phyloP scores from a whole-genome alignment of 352 stramenopile genomes.

The Phytophthora pini region DNA sequence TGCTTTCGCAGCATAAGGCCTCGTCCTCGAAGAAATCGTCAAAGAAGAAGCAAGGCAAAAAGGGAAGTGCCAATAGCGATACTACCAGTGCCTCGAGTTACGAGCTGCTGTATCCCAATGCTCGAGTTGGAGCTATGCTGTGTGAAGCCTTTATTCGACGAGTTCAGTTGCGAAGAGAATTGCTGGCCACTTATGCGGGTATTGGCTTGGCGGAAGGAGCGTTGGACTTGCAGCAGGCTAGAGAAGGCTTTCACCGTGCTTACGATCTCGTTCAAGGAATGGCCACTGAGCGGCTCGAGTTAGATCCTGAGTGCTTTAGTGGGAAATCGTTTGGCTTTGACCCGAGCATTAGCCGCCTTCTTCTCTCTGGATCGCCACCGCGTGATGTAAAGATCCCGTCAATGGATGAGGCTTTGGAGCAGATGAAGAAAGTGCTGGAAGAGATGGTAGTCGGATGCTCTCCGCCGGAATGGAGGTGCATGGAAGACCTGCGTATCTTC shows the following conservation, averaged over 20 bases:
- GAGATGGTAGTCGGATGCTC: constrained; percentile 70
- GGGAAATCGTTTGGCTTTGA: constrained; percentile 82
- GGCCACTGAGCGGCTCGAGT: constrained; percentile 65
- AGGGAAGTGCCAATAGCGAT: constrained; percentile 16
- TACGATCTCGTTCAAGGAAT: constrained; percentile 54
- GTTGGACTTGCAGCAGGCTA: constrained; percentile 49
- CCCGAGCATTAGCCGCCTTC: constrained; percentile 69
- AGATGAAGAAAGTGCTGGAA: constrained; percentile 60
- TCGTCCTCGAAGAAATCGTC: constrained; percentile 56
- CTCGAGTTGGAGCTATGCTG: constrained; percentile 54
- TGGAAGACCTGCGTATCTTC: constrained; percentile 86
- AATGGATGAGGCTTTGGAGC: constrained; percentile 54
- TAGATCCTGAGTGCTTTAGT: constrained; percentile 70
- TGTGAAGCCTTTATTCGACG: constrained; percentile 72
- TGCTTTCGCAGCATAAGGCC: constrained; percentile 52
- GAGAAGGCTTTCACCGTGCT: constrained; percentile 48
- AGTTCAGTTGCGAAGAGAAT: constrained; percentile 55
- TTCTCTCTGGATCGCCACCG: constrained; percentile 73
- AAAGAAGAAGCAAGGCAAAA: constrained; percentile 77
- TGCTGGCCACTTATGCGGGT: constrained; percentile 52
- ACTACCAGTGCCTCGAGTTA: constrained; percentile 16
- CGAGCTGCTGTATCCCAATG: constrained; percentile 58
- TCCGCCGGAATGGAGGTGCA: constrained; percentile 65
- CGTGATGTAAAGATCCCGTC: constrained; percentile 73
- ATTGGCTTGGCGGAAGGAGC: constrained; percentile 55